Conservation (phyloP, 768 basidiomycete species). For the Suillus americanus region DNA sequence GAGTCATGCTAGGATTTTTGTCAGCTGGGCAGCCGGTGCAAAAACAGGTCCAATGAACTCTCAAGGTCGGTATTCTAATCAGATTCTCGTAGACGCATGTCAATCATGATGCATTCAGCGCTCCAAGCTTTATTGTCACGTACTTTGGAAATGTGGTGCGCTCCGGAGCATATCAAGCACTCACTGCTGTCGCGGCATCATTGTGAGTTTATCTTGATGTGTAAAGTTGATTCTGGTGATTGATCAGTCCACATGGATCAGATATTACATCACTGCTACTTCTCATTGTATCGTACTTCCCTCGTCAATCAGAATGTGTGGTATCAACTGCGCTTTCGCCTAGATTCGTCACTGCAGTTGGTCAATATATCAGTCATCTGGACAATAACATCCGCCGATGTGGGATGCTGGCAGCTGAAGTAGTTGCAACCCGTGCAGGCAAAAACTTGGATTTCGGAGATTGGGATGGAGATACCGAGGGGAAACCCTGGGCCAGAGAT, state of each 20-base stretch:
- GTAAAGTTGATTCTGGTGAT: not conserved
- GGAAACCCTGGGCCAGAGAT: conserved; percentile 60
- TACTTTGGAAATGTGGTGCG: conserved; percentile 68
- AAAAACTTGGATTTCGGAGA: conserved; percentile 76
- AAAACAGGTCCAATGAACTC: conserved; percentile 32
- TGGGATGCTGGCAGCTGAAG: conserved; percentile 92
- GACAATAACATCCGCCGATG: conserved; percentile 77
- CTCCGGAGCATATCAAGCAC: conserved; percentile 75
- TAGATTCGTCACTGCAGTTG: conserved; percentile 66
- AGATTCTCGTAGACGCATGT: conserved; percentile 6
- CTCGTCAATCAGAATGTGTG: conserved; percentile 45
- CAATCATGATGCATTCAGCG: conserved; percentile 25
- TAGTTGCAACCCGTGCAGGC: conserved; percentile 59
- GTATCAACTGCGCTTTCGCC: conserved; percentile 51
- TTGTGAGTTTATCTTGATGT: conserved; percentile 49
- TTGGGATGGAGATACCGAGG: conserved; percentile 79
- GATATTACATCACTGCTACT: conserved; percentile 76
- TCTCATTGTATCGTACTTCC: conserved; percentile 60
- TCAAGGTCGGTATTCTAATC: conserved; percentile 20
- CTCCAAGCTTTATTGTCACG: conserved; percentile 48
- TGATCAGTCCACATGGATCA: conserved; percentile 28
- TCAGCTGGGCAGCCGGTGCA: conserved; percentile 65
- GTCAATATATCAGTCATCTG: conserved; percentile 74
- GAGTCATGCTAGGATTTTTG: conserved; percentile 58
- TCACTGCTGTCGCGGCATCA: conserved; percentile 73